Evolutionary conservation across 352 stramenopile genomes (phyloP).

Genomic region (Phytophthora hibernalis): DNA sequence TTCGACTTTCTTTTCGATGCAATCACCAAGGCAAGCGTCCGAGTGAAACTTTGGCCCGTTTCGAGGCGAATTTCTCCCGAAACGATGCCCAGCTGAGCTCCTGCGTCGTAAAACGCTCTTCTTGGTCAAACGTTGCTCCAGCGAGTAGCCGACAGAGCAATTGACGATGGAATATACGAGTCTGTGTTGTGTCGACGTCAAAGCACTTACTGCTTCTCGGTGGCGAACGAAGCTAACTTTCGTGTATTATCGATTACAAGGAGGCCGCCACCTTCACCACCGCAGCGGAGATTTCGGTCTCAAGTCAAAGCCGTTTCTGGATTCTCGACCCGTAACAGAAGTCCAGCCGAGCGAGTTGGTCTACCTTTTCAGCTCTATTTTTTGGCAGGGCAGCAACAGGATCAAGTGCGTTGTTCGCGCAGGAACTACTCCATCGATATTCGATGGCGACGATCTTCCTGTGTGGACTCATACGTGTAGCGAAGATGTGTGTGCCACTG

Average conservation of each 20-base stretch:
- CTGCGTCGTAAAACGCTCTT: neutral
- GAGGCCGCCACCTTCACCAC: neutral
- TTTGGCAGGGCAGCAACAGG: neutral
- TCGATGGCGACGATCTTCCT: too few species aligned
- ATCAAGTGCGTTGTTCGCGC: too few species aligned
- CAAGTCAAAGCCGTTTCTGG: neutral
- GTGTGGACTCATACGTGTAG: too few species aligned
- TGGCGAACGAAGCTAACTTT: neutral
- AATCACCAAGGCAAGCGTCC: neutral
- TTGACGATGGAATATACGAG: neutral
- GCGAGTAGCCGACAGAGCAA: too few species aligned
- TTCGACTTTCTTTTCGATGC: conserved; percentile 13
- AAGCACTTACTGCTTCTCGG: neutral
- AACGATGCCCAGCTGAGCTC: conserved; percentile 8
- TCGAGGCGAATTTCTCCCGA: conserved; percentile 8
- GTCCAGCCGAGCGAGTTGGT: too few species aligned
- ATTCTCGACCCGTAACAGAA: neutral
- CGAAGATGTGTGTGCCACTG: neutral
- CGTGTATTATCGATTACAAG: neutral
- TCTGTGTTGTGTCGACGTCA: neutral
- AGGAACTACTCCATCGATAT: too few species aligned
- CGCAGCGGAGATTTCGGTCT: neutral
- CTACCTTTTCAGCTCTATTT: neutral
- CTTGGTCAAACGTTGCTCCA: neutral
- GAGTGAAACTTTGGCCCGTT: neutral